Conservation (phyloP, 2,329 filamentous ascomycete species). For the Gaeumannomyces tritici region DNA sequence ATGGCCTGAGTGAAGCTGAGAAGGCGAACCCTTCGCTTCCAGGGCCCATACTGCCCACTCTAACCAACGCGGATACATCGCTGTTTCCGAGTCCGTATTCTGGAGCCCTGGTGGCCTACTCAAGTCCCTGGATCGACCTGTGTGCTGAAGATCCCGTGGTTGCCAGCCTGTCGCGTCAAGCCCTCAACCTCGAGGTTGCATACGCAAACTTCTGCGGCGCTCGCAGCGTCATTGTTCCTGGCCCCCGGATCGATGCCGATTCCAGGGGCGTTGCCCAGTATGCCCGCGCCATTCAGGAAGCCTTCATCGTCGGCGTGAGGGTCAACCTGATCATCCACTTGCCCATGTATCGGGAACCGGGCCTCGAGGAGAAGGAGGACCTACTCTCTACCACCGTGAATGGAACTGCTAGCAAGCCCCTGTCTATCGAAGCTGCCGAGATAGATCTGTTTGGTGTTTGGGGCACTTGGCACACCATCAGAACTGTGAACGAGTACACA, state of each 20-base stretch:
- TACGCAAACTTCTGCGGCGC: slow-evolving; percentile 95
- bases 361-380: slow-evolving; percentile 40
- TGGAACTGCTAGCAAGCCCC: slow-evolving; percentile 13
- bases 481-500: slow-evolving; percentile 79
- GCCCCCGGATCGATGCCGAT: slow-evolving; percentile 51
- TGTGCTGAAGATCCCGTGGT: slow-evolving; percentile 75
- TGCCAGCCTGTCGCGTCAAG: slow-evolving; percentile 78
- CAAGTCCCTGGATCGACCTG: slow-evolving; percentile 90
- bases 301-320: slow-evolving; percentile 63
- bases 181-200: slow-evolving; percentile 81
- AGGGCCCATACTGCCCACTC: slow-evolving; percentile 52
- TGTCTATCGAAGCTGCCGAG: slow-evolving; percentile 28
- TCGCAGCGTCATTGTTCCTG: slow-evolving; percentile 71
- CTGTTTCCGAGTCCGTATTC: slow-evolving; percentile 60
- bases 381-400: slow-evolving; percentile 37
- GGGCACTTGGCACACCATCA: slow-evolving; percentile 89
- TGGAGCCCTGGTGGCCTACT: slow-evolving; percentile 65
- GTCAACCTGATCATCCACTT: slow-evolving; percentile 73
- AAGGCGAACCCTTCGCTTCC: slow-evolving; percentile 35
- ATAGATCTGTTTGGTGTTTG: slow-evolving; percentile 70
- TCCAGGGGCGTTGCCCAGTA: slow-evolving; percentile 59
- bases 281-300: slow-evolving; percentile 74
- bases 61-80: slow-evolving; percentile 72
- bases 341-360: slow-evolving; percentile 70
- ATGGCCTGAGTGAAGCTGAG: slow-evolving; percentile 23